Conservation (phyloP, 306 rosid species). For the Cucurbita pepo region DNA sequence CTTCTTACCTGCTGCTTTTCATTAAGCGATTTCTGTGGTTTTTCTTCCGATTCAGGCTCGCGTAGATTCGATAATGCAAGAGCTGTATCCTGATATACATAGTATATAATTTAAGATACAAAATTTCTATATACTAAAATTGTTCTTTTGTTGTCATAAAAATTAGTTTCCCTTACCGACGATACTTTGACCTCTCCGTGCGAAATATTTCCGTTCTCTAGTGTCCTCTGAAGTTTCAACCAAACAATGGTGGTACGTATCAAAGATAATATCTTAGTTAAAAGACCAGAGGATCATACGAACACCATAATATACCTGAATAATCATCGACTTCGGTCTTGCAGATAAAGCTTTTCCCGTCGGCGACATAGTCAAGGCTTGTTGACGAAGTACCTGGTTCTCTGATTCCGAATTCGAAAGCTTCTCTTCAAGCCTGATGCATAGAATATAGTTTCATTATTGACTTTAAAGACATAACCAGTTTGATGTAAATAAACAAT, state of each 20-base stretch:
- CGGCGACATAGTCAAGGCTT: slow-evolving; percentile 90
- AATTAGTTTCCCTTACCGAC: slow-evolving; percentile 25
- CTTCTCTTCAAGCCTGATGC: slow-evolving; percentile 79
- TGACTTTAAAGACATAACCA: background rate
- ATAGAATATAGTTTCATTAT: slow-evolving; percentile 10
- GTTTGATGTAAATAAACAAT: background rate
- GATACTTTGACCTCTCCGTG: slow-evolving; percentile 60
- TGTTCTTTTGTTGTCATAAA: background rate
- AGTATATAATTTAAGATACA: background rate
- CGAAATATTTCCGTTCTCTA: slow-evolving; percentile 69
- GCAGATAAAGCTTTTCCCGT: slow-evolving; percentile 66
- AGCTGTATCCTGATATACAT: slow-evolving; percentile 50
- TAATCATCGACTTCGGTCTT: slow-evolving; percentile 65
- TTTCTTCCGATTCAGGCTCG: slow-evolving; percentile 96
- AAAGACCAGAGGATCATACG: slow-evolving; percentile 1
- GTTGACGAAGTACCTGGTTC: slow-evolving; percentile 99
- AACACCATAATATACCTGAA: slow-evolving; percentile 49
- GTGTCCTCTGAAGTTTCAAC: slow-evolving; percentile 69
- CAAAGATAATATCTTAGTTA: slow-evolving; percentile 2
- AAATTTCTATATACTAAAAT: background rate
- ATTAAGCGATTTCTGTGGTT: slow-evolving; percentile 91
- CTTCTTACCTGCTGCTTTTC: slow-evolving; percentile 90
- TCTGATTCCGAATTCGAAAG: slow-evolving; percentile 93
- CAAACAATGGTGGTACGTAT: background rate
- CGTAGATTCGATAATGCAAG: slow-evolving; percentile 67